A percentile compares a stretch with the other conserved stretches of the same genome.
Evolutionary conservation across 257 asterid genomes (phyloP).

Genomic region (Salvia hispanica): DNA sequence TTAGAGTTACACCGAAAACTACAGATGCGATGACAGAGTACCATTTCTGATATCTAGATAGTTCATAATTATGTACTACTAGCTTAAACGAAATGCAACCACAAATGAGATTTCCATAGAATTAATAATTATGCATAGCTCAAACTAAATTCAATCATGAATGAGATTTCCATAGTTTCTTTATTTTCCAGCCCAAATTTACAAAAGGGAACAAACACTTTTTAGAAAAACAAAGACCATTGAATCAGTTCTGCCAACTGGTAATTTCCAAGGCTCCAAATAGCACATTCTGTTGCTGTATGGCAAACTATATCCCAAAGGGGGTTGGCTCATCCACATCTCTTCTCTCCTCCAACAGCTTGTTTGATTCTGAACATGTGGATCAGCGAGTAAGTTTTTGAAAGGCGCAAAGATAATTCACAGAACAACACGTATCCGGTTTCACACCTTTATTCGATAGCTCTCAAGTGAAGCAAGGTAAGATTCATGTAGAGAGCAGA

Average conservation of each 20-base stretch:
- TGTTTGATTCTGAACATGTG: background rate
- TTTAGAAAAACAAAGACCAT: background rate
- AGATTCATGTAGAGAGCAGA: no score
- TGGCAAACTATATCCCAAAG: background rate
- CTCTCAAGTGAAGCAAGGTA: background rate
- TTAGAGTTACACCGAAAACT: no score
- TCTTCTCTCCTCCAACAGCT: conserved; percentile 21
- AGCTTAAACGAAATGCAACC: no score
- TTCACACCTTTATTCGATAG: background rate
- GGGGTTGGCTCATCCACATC: background rate
- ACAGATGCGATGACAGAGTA: no score
- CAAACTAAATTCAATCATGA: no score
- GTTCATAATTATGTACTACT: no score
- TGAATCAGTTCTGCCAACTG: background rate
- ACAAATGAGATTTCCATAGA: no score
- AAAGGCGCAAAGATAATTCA: no score
- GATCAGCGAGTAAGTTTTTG: background rate
- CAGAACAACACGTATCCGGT: background rate
- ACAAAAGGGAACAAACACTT: background rate
- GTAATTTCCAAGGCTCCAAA: background rate
- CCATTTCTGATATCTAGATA: no score
- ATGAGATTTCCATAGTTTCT: no score
- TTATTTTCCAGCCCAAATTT: background rate
- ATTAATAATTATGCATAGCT: no score
- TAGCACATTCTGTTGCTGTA: background rate